Evolutionary conservation across 139 green algal genomes (phyloP).

Genomic region (Auxenochlorella pyrenoidosa): DNA sequence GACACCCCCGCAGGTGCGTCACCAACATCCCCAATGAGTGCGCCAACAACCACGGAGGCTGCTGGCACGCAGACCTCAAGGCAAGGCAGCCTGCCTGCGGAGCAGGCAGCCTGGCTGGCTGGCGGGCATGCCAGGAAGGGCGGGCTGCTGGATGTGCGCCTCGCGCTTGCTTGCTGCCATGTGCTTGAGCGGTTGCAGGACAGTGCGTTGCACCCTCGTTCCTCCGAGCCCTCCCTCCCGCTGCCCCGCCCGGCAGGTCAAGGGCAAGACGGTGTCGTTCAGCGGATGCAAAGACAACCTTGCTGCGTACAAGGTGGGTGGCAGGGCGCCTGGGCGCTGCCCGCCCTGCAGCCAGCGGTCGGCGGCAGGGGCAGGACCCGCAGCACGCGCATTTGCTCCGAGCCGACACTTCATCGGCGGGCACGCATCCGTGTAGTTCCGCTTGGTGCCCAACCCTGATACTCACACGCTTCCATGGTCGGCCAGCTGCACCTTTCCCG

Average conservation of each 20-base stretch:
- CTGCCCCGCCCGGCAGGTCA: background rate
- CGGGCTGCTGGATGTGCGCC: too few relatives aligned
- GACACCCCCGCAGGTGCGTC: constrained; percentile 62
- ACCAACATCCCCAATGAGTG: constrained; percentile 70
- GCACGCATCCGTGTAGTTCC: too few relatives aligned
- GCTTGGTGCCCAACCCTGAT: too few relatives aligned
- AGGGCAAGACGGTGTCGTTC: constrained; percentile 51
- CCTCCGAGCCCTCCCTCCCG: too few relatives aligned
- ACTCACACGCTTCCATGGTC: too few relatives aligned
- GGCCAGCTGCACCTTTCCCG: background rate
- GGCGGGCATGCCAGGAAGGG: too few relatives aligned
- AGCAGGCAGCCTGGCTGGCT: background rate
- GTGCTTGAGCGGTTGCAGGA: background rate
- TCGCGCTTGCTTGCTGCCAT: background rate
- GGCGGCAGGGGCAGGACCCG: too few relatives aligned
- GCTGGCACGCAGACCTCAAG: constrained; percentile 59
- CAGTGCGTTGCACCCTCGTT: too few relatives aligned
- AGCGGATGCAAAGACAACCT: constrained; percentile 69
- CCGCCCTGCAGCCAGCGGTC: too few relatives aligned
- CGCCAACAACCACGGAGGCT: constrained; percentile 63
- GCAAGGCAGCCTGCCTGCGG: background rate
- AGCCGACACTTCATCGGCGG: too few relatives aligned
- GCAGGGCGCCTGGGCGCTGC: background rate
- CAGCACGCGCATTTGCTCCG: too few relatives aligned
- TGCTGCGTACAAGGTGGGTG: constrained; percentile 41